A percentile compares a stretch with the other conserved stretches of the same genome.
Conservation (phyloP, 768 basidiomycete genomes). For the Piloderma croceum region DNA sequence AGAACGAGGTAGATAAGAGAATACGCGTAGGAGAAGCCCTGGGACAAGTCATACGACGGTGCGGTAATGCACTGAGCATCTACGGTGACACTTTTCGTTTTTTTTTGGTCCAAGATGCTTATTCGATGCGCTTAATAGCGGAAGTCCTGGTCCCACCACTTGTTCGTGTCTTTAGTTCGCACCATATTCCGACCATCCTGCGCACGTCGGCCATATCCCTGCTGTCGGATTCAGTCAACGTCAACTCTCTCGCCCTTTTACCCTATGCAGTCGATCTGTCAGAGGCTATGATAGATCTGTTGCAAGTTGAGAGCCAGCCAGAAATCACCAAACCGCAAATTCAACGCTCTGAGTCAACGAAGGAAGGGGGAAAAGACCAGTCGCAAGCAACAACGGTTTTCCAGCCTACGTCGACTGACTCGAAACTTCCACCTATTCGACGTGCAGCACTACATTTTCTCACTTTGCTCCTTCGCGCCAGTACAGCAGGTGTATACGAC, state of each 20-base stretch:
- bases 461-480: slow-evolving; percentile 58
- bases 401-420: slow-evolving; percentile 50
- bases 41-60: slow-evolving; percentile 65
- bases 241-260: slow-evolving; percentile 55
- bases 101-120: too few relatives aligned
- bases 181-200: slow-evolving; percentile 63
- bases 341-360: slow-evolving; percentile 15
- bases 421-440: slow-evolving; percentile 75
- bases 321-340: slow-evolving; percentile 13
- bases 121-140: slow-evolving; percentile 35
- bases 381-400: slow-evolving; percentile 40
- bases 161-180: slow-evolving; percentile 53
- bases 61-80: slow-evolving; percentile 59
- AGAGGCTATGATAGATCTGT: slow-evolving; percentile 67
- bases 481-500: slow-evolving; percentile 48
- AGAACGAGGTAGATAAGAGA: slow-evolving; percentile 65
- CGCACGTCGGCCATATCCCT: slow-evolving; percentile 66
- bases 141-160: slow-evolving; percentile 70
- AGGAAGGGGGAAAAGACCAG: too few relatives aligned
- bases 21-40: slow-evolving; percentile 84
- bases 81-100: slow-evolving; percentile 45
- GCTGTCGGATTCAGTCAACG: slow-evolving; percentile 67
- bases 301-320: slow-evolving; percentile 56
- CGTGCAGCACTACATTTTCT: slow-evolving; percentile 86
- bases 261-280: slow-evolving; percentile 59